Conservation (phyloP, 1,284 basidiomycete genomes). For the Athelia psychrophila region DNA sequence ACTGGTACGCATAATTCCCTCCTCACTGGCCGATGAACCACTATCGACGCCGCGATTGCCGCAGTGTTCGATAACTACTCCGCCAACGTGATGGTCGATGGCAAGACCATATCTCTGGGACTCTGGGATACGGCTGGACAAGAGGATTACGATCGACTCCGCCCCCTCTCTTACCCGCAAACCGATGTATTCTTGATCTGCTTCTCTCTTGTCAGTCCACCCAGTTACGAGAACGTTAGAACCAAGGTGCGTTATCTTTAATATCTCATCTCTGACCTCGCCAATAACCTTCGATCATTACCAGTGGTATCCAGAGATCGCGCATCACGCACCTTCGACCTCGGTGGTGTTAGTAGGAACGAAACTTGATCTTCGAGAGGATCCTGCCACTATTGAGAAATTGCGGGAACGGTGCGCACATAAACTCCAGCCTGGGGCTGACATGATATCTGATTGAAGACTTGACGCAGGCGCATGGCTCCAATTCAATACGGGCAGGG, state of each 20-base stretch:
- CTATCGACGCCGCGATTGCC: slow-evolving; percentile 3
- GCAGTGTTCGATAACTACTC: slow-evolving; percentile 94
- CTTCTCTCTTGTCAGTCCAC: slow-evolving; percentile 96
- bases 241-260: slow-evolving; percentile 70
- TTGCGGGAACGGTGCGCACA: slow-evolving; percentile 78
- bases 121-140: slow-evolving; percentile 99
- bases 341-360: slow-evolving; percentile 96
- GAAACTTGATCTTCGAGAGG: slow-evolving; percentile 97
- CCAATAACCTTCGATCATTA: slow-evolving; percentile 11
- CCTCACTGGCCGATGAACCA: not conserved
- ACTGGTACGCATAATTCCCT: slow-evolving; percentile 59
- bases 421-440: slow-evolving; percentile 4
- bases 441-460: slow-evolving; percentile 9
- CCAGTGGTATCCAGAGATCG: slow-evolving; percentile 96
- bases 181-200: slow-evolving; percentile 99
- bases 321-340: slow-evolving; percentile 94
- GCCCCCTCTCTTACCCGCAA: slow-evolving; percentile 97
- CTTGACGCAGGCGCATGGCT: slow-evolving; percentile 74
- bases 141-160: slow-evolving; percentile 97
- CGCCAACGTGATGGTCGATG: slow-evolving; percentile 96
- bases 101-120: slow-evolving; percentile 96
- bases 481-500: slow-evolving; percentile 94
- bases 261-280: slow-evolving; percentile 5
- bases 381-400: slow-evolving; percentile 88
- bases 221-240: slow-evolving; percentile 97